A percentile compares a stretch with the other conserved stretches of the same genome.
These are phyloP conservation scores for Neurospora terricola DNA, from an alignment of 495 filamentous ascomycete species.

Conservation along the genomic window DNA sequence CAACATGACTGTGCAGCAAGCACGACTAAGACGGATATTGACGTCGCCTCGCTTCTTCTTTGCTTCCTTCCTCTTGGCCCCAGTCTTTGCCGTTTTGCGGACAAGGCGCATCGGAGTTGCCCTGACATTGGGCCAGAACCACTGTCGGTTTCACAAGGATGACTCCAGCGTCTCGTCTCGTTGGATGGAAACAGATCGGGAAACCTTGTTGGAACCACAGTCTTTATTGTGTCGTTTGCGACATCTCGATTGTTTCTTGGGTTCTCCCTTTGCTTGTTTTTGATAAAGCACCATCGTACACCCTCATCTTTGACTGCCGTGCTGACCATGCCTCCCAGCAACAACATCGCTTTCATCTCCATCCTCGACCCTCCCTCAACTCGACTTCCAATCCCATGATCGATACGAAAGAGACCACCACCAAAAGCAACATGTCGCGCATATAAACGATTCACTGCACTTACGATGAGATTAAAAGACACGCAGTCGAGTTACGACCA, in stretches of 20 bases:
- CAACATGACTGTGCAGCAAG: background rate
- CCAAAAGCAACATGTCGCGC: background rate
- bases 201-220: background rate
- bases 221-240: background rate
- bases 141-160: conserved; percentile 8
- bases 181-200: conserved; percentile 3
- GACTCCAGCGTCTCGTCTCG: background rate
- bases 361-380: background rate
- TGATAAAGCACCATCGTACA: background rate
- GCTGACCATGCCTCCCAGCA: background rate
- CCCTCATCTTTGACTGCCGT: background rate
- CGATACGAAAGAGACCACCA: background rate
- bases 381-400: background rate
- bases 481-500: background rate
- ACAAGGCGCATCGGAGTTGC: background rate
- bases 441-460: background rate
- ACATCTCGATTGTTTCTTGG: background rate
- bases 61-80: background rate
- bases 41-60: background rate
- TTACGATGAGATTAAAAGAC: background rate
- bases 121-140: background rate
- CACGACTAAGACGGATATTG: background rate
- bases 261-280: background rate
- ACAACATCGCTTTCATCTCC: background rate
- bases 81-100: background rate